Evolutionary conservation across 495 filamentous ascomycete genomes (phyloP).

Genomic region (Penicillium steckii): DNA sequence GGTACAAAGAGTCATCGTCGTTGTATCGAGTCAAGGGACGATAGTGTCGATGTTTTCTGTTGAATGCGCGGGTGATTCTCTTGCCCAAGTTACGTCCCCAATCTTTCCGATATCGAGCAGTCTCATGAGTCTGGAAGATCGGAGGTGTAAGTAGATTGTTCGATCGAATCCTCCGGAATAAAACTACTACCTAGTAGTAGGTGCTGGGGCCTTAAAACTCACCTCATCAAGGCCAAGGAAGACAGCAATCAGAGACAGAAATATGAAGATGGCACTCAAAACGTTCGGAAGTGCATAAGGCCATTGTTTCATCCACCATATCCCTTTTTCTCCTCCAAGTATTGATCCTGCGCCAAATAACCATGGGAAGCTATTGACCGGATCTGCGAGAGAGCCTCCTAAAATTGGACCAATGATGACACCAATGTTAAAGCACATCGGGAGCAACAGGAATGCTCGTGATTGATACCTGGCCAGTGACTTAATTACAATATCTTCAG

Average conservation of each 20-base stretch:
- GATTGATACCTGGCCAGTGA: constrained; percentile 55
- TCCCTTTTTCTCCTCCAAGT: constrained; percentile 49
- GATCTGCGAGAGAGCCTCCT: constrained; percentile 73
- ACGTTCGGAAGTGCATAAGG: constrained; percentile 65
- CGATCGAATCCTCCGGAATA: too few relatives aligned
- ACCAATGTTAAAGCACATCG: constrained; percentile 75
- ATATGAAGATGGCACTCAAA: constrained; percentile 55
- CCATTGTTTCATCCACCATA: constrained; percentile 60
- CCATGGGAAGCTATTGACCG: constrained; percentile 58
- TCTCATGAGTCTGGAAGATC: constrained; percentile 46
- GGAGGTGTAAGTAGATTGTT: neutral
- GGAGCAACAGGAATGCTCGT: constrained; percentile 75
- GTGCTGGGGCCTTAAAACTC: too few relatives aligned
- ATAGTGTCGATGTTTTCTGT: constrained; percentile 26
- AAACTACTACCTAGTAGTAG: too few relatives aligned
- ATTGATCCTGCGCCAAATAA: constrained; percentile 62
- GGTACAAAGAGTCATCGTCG: constrained; percentile 32
- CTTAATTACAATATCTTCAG: constrained; percentile 7
- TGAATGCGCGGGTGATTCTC: constrained; percentile 34
- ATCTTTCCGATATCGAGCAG: constrained; percentile 43
- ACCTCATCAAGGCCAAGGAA: constrained; percentile 62
- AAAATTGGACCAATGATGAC: constrained; percentile 65
- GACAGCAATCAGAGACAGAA: constrained; percentile 44
- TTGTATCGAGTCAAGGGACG: constrained; percentile 25
- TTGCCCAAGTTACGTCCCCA: constrained; percentile 50